These are phyloP conservation scores for Arxiozyma bovina DNA, from an alignment of 1,139 yeast species.

Conservation along the genomic window DNA sequence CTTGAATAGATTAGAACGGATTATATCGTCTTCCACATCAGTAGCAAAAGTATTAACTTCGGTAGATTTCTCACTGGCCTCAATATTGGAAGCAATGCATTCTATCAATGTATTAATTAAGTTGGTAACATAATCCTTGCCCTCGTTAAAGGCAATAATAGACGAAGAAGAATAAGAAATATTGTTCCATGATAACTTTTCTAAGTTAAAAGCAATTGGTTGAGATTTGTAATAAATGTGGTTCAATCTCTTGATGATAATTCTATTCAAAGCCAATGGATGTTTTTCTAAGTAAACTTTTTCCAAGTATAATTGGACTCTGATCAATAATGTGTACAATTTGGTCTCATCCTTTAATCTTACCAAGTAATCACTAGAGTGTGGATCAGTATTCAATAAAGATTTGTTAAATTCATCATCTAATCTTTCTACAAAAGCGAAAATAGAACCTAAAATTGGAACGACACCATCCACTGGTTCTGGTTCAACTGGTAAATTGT, in stretches of 20 bases:
- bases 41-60: constrained; percentile 43
- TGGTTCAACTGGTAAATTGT: constrained; percentile 75
- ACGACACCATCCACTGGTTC: constrained; percentile 59
- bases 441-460: constrained; percentile 73
- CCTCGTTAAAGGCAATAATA: constrained; percentile 25
- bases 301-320: constrained; percentile 83
- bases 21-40: constrained; percentile 47
- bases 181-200: constrained; percentile 60
- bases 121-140: constrained; percentile 38
- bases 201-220: constrained; percentile 60
- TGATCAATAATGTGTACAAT: constrained; percentile 66
- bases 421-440: constrained; percentile 82
- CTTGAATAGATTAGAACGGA: constrained; percentile 76
- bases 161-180: constrained; percentile 33
- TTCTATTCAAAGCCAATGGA: constrained; percentile 59
- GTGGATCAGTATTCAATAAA: constrained; percentile 85
- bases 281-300: constrained; percentile 43
- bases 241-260: constrained; percentile 77
- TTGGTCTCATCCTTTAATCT: constrained; percentile 81
- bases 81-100: background rate
- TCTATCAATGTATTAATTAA: constrained; percentile 49
- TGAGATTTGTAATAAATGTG: constrained; percentile 90
- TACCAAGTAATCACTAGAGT: constrained; percentile 86
- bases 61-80: constrained; percentile 47
- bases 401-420: constrained; percentile 92